phyloP scores from a whole-genome alignment of 2,329 filamentous ascomycete genomes.

The Cladophialophora yegresii region DNA sequence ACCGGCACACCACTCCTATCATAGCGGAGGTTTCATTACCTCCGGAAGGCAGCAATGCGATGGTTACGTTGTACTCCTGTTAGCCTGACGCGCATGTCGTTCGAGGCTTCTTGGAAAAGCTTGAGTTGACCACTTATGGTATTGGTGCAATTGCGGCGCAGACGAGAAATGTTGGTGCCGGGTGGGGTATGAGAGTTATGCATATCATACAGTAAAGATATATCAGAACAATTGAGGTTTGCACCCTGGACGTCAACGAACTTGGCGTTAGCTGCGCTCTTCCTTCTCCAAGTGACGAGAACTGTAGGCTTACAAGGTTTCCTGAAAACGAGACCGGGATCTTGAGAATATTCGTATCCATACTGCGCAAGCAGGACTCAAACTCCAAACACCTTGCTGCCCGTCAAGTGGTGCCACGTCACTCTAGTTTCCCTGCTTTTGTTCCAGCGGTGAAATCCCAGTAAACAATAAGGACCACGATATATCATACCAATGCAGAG shows the following conservation, averaged over 20 bases:
- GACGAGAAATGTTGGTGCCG: neutral
- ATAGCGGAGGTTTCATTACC: neutral
- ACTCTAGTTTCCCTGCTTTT: neutral
- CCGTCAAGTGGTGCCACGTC: neutral
- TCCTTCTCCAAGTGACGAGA: neutral
- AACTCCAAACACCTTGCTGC: conserved; percentile 2
- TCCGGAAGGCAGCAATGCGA: neutral
- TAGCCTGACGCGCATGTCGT: too few relatives aligned
- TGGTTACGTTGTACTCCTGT: neutral
- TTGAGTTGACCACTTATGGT: neutral
- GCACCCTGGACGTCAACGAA: neutral
- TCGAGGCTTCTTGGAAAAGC: neutral
- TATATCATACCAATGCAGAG: neutral
- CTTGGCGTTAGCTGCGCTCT: neutral
- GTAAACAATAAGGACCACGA: neutral
- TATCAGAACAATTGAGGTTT: neutral
- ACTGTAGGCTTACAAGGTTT: neutral
- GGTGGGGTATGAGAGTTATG: neutral
- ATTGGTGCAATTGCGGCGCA: neutral
- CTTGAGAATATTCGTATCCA: neutral
- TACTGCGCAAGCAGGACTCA: too few relatives aligned
- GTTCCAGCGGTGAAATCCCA: neutral
- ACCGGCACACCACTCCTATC: neutral
- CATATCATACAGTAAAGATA: neutral
- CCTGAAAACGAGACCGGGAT: neutral